Conservation (phyloP, 2,329 filamentous ascomycete species). For the Myriangium duriaei region DNA sequence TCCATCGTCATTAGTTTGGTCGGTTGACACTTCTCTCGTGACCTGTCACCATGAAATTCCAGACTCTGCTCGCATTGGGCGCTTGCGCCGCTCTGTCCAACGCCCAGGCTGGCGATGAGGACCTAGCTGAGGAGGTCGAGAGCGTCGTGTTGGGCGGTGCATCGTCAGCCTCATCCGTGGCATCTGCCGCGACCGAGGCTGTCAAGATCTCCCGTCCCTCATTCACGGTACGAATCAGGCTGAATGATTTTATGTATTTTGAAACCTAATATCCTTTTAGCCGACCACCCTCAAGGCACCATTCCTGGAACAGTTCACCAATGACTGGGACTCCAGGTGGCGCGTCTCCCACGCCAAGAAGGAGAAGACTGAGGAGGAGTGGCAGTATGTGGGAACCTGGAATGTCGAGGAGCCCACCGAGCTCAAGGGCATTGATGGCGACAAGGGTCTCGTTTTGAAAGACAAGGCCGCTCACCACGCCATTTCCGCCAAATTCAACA, state of each 20-base stretch:
- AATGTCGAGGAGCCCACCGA: constrained; percentile 84
- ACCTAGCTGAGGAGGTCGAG: constrained; percentile 55
- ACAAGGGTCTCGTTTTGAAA: constrained; percentile 97
- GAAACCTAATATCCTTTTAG: too few species aligned
- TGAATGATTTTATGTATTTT: too few species aligned
- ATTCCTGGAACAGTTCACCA: constrained; percentile 97
- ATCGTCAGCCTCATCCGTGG: constrained; percentile 5
- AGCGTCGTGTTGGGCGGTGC: constrained; percentile 31
- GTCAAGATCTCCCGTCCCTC: constrained; percentile 54
- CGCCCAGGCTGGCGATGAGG: constrained; percentile 29
- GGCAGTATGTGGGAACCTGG: constrained; percentile 97
- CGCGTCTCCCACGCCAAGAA: constrained; percentile 95
- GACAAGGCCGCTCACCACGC: constrained; percentile 96
- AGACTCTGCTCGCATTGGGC: constrained; percentile 60
- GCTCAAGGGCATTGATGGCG: constrained; percentile 83
- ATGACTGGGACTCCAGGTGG: constrained; percentile 90
- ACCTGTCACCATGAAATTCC: constrained; percentile 62
- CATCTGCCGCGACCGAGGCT: constrained; percentile 1
- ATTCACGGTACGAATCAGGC: constrained; percentile 76
- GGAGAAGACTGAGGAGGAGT: constrained; percentile 75
- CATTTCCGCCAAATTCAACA: constrained; percentile 97
- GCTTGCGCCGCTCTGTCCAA: constrained; percentile 59
- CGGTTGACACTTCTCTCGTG: not conserved
- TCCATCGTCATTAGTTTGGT: not conserved
- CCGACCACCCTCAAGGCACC: constrained; percentile 79